Evolutionary conservation across 768 basidiomycete genomes (phyloP), one percentile per base, ranked within the genome.

Genomic region (Lactifluus hygrophoroides): DNA sequence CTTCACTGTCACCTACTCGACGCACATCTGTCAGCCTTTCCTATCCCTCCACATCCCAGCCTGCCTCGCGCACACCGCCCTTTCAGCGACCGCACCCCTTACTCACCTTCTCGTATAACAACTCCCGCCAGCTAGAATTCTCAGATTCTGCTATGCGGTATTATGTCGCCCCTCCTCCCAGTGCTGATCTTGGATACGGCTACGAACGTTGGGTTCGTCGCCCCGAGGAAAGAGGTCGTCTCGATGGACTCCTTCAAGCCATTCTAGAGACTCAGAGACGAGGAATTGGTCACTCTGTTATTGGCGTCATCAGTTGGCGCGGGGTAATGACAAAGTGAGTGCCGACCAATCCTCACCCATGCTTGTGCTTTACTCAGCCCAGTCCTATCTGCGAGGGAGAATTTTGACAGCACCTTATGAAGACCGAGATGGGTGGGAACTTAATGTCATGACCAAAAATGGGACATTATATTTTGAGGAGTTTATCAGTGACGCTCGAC

Each of bases 331-430:
- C 91, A 59, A 91, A 84, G 88, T 90, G 69, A 74, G 78, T 68
- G 43, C 14, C 14, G 3, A 54, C 21, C 19, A 42, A n/a, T 45
- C 49, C 17, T 35, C 42, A 43, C 46, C 48, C 14, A 23, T 46
- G 28, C 9, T 56, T 17, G 65, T 62, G 48, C 64, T 59, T 50
- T 64, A 50, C 53, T 58, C 44, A 64, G 63, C 30, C 34, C 16
- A 51, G 51, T 43, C 52, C 28, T 45, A 34, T 45, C 40, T 48
- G 71, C 69, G 77, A 76, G 77, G 53, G 71, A 91, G 89, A 69
- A 85, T 94, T 65, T 70, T 94, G 70, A 85, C 81, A 51, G 83
- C 88, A 4, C 86, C 90, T 16, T 92, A 92, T 68, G 91, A 94
- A 73, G 82, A 85, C 19, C 74, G 82, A 43, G 91, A 94, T 25